phyloP scores from a whole-genome alignment of 1,284 basidiomycete genomes.

The Pascua guehoae region DNA sequence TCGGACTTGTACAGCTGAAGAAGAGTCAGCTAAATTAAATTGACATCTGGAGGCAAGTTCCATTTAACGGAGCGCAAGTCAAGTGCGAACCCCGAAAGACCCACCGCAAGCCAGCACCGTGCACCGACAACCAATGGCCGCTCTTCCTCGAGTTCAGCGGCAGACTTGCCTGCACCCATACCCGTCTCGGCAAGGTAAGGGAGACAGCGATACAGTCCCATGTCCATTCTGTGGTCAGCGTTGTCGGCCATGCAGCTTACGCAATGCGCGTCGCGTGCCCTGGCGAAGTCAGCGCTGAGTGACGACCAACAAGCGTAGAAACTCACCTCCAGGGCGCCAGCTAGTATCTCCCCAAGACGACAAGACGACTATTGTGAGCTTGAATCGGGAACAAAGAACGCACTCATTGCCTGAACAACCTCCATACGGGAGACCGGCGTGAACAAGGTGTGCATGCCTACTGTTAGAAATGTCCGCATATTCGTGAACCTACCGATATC shows the following conservation, averaged over 20 bases:
- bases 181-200: slow-evolving; percentile 70
- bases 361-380: slow-evolving; percentile 30
- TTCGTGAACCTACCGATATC: slow-evolving; percentile 58
- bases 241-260: slow-evolving; percentile 3
- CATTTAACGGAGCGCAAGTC: too few relatives aligned
- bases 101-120: slow-evolving; percentile 73
- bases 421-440: slow-evolving; percentile 74
- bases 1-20: slow-evolving; percentile 72
- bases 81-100: slow-evolving; percentile 6
- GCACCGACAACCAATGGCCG: slow-evolving; percentile 70
- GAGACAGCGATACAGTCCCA: slow-evolving; percentile 84
- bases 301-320: background rate
- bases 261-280: slow-evolving; percentile 89
- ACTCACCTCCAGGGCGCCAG: slow-evolving; percentile 38
- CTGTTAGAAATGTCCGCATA: background rate
- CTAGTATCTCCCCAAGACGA: slow-evolving; percentile 43
- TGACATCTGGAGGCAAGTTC: background rate
- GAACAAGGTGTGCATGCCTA: slow-evolving; percentile 69
- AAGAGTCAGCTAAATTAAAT: background rate
- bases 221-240: slow-evolving; percentile 57
- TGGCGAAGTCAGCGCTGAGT: slow-evolving; percentile 40
- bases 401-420: slow-evolving; percentile 74
- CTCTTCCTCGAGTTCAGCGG: slow-evolving; percentile 59
- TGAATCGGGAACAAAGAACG: slow-evolving; percentile 4
- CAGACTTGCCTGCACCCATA: slow-evolving; percentile 59